Evolutionary conservation across 2,329 filamentous ascomycete genomes (phyloP).

Genomic region (Penicillium sp.): DNA sequence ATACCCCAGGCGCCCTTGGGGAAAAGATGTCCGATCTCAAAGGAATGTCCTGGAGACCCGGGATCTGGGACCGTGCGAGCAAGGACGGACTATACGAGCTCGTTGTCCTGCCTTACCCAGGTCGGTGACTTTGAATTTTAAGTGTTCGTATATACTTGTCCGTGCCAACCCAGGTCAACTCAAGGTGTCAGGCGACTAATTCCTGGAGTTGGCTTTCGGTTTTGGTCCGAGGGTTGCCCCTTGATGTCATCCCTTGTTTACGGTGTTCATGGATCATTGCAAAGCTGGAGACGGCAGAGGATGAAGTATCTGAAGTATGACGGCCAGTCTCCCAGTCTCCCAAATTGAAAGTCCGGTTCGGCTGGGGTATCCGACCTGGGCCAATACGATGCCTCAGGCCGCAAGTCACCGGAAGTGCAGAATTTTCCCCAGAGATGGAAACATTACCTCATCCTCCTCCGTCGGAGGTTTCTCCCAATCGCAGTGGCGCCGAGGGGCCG

Average conservation of each 20-base stretch:
- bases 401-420: constrained; percentile 5
- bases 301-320: neutral
- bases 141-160: neutral
- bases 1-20: neutral
- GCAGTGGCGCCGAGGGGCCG: constrained; percentile 15
- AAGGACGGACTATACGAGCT: neutral
- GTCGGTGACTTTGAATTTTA: neutral
- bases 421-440: constrained; percentile 10
- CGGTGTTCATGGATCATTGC: neutral
- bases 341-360: neutral
- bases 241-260: neutral
- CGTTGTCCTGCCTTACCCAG: neutral
- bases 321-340: neutral
- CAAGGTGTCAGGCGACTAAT: constrained; percentile 7
- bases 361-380: neutral
- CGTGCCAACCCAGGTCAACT: neutral
- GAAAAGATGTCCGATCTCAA: neutral
- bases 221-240: neutral
- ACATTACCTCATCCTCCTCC: constrained; percentile 18
- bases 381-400: neutral
- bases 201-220: neutral
- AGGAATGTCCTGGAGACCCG: neutral
- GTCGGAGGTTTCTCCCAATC: constrained; percentile 25
- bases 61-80: neutral
- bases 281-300: neutral